Percentiles rank a stretch among this genome's conserved stretches.
Conservation (phyloP, 2,329 filamentous ascomycete genomes). For the Thielaviopsis ethacetica region DNA sequence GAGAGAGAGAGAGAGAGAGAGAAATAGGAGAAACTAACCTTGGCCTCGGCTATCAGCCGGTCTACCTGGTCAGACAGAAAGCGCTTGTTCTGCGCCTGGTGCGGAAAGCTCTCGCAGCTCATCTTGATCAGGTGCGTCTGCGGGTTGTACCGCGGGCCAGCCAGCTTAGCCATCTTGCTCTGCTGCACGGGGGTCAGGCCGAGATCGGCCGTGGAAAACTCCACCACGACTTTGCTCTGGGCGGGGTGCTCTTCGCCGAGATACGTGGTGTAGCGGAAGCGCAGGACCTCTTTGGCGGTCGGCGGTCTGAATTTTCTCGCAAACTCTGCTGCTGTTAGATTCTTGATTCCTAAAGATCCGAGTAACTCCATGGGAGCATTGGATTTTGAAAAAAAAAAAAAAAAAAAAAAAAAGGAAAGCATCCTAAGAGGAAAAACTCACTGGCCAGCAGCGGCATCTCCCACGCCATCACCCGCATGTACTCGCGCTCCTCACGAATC, state of each 20-base stretch:
- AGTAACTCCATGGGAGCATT: too few species aligned
- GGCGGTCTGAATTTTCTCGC: constrained; percentile 68
- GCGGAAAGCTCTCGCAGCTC: constrained; percentile 75
- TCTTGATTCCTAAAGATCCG: too few species aligned
- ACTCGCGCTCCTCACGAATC: constrained; percentile 75
- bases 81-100: constrained; percentile 92
- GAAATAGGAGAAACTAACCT: constrained; percentile 26
- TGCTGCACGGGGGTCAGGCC: constrained; percentile 50
- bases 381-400: too few species aligned
- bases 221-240: constrained; percentile 82
- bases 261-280: constrained; percentile 94
- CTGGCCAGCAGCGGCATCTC: constrained; percentile 84
- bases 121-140: constrained; percentile 69
- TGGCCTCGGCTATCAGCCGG: constrained; percentile 57
- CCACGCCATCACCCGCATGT: constrained; percentile 77
- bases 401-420: too few species aligned
- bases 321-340: constrained; percentile 40
- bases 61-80: constrained; percentile 69
- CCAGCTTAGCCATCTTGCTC: constrained; percentile 74
- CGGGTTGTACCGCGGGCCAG: constrained; percentile 76
- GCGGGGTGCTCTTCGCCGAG: constrained; percentile 89
- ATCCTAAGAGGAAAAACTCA: constrained; percentile 33
- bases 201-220: constrained; percentile 65
- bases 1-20: background rate
- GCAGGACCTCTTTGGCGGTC: constrained; percentile 50